Conservation (phyloP, 2,329 filamentous ascomycete genomes). For the Blastomyces emzantsi region DNA sequence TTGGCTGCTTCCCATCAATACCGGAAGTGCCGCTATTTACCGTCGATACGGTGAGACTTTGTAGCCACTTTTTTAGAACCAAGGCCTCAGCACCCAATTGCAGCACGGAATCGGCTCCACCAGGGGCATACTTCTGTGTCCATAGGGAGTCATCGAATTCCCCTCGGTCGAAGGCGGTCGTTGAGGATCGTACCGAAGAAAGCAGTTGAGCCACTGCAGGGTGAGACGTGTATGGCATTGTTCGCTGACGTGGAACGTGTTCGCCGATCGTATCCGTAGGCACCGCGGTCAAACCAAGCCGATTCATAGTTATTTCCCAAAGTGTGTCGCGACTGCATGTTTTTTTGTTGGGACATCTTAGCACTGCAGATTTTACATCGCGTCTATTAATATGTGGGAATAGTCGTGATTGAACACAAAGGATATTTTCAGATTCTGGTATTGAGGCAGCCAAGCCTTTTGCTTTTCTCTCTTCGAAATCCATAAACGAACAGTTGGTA, state of each 20-base stretch:
- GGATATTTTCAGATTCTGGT: conserved; percentile 27
- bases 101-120: conserved; percentile 59
- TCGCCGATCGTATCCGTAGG: neutral
- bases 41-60: conserved; percentile 62
- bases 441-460: conserved; percentile 29
- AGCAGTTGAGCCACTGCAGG: conserved; percentile 54
- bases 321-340: neutral
- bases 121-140: conserved; percentile 78
- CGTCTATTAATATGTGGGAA: neutral
- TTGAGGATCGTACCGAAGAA: conserved; percentile 47
- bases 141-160: conserved; percentile 65
- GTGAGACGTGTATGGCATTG: conserved; percentile 36
- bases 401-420: conserved; percentile 17
- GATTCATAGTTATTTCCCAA: neutral
- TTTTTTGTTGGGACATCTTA: conserved; percentile 5
- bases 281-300: neutral
- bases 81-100: conserved; percentile 62
- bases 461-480: conserved; percentile 29
- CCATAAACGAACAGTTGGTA: neutral
- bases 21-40: conserved; percentile 53
- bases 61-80: conserved; percentile 72
- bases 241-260: neutral
- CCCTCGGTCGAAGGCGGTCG: conserved; percentile 73
- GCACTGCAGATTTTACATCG: neutral
- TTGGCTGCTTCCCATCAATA: conserved; percentile 23